Evolutionary conservation across 371 early-diverging fungal genomes (phyloP), one percentile per base, ranked within the genome.

Genomic region (Mortierella sp.): DNA sequence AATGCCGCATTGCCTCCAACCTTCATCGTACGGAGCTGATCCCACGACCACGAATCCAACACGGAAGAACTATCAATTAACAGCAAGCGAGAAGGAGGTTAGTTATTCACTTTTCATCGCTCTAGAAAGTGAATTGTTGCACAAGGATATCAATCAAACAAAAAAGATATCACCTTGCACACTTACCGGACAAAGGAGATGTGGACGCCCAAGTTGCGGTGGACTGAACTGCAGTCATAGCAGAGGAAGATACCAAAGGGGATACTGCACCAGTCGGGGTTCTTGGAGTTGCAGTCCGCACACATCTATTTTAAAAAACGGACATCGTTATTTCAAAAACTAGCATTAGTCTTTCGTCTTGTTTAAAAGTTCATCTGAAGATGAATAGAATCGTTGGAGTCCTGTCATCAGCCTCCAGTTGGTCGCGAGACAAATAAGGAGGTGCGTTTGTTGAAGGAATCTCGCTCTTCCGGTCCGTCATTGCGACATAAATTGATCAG

Each of bases 201-300:
- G 89, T 97, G 99, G 46, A 97, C 99, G 68, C 97, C 99, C 87
- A 99, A 92, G 81, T 97, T 97, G 70, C 98, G 93, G 82, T 98
- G 98, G 10, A 96, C 95, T 43, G 99, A 95, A 16, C 99, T 99
- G 89, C 99, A 99, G 75, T 99, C 98, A 51, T 98, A 93, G 89
- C 99, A 99, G 72, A 99, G 91, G 88, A 99, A 99, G 76, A 99
- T 95, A 63, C 99, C 99, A 90, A 95, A 99, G 3, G 98, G 97
- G 21, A 99, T 96, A 76, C 97, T 95, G 55, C 98, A 93, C 99
- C 99, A 99, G 35, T 97, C 97, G 48, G 99, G 99, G 89, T 97
- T 98, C 88, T 97, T 97, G 74, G 95, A 94, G 51, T 93, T 93
- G 89, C 99, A 99, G 90, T 99, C 99, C 86, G 98, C 98, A 92